Conservation (phyloP, 495 filamentous ascomycete species). For the Podospora fimiseda region DNA sequence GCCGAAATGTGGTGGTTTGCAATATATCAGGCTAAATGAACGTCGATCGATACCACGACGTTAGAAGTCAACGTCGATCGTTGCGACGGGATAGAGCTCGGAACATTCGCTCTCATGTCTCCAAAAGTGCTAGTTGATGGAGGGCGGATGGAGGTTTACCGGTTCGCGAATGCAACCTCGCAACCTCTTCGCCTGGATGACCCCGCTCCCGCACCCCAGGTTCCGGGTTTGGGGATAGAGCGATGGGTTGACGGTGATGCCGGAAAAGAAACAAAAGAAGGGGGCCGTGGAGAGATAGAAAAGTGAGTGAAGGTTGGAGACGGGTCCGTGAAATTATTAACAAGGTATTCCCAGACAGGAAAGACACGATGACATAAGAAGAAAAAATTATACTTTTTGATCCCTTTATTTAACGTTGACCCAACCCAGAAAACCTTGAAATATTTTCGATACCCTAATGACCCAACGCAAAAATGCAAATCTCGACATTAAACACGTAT, state of each 20-base stretch:
- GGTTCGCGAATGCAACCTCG: conserved; percentile 8
- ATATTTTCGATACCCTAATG: no score
- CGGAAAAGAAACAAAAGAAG: not conserved
- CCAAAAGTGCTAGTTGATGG: conserved; percentile 14
- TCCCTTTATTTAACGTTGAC: no score
- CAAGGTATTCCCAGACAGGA: not conserved
- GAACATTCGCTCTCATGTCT: conserved; percentile 9
- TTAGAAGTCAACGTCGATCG: conserved; percentile 3
- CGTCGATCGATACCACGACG: not conserved
- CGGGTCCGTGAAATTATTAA: not conserved
- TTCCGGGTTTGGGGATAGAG: conserved; percentile 2
- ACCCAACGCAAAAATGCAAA: no score
- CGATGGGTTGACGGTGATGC: not conserved
- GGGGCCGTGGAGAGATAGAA: not conserved
- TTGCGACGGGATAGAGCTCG: not conserved
- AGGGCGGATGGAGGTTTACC: conserved; percentile 1
- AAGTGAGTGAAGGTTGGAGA: not conserved
- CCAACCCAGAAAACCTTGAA: no score
- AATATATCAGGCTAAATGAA: conserved; percentile 21
- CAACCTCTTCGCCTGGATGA: not conserved
- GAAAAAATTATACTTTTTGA: not conserved
- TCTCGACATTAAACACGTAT: not conserved
- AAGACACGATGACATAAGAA: not conserved
- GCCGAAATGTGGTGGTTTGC: conserved; percentile 12
- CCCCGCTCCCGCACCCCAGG: conserved; percentile 16